Evolutionary conservation across 106 monocot species (phyloP).

Genomic region (Dendrobium officinale): DNA sequence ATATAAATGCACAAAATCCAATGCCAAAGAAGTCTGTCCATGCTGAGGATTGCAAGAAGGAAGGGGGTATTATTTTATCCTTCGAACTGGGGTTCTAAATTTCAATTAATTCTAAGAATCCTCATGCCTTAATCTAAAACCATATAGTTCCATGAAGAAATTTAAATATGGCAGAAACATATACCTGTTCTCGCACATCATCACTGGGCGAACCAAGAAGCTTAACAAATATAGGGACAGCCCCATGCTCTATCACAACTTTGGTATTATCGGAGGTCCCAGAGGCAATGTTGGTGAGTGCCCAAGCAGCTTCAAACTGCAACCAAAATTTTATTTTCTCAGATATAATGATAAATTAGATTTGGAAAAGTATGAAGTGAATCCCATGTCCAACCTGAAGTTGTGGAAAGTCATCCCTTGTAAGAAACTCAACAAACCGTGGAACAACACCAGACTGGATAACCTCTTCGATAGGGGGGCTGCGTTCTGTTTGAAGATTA

Average conservation of each 20-base stretch:
- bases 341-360: constrained; percentile 6
- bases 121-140: neutral
- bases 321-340: neutral
- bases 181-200: constrained; percentile 49
- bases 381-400: constrained; percentile 41
- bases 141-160: neutral
- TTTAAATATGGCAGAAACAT: neutral
- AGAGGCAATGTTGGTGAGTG: constrained; percentile 42
- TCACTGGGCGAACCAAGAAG: constrained; percentile 38
- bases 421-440: constrained; percentile 60
- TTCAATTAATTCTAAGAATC: neutral
- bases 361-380: neutral
- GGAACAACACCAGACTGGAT: constrained; percentile 70
- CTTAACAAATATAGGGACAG: constrained; percentile 43
- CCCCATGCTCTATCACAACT: constrained; percentile 49
- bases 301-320: constrained; percentile 50
- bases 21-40: neutral
- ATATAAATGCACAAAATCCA: neutral
- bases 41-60: neutral
- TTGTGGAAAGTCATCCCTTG: constrained; percentile 63
- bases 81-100: neutral
- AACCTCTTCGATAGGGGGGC: constrained; percentile 77
- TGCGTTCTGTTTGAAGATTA: constrained; percentile 36
- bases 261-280: constrained; percentile 46
- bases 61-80: neutral